phyloP scores from a whole-genome alignment of 2,329 filamentous ascomycete species.

The Diaporthe capsici region DNA sequence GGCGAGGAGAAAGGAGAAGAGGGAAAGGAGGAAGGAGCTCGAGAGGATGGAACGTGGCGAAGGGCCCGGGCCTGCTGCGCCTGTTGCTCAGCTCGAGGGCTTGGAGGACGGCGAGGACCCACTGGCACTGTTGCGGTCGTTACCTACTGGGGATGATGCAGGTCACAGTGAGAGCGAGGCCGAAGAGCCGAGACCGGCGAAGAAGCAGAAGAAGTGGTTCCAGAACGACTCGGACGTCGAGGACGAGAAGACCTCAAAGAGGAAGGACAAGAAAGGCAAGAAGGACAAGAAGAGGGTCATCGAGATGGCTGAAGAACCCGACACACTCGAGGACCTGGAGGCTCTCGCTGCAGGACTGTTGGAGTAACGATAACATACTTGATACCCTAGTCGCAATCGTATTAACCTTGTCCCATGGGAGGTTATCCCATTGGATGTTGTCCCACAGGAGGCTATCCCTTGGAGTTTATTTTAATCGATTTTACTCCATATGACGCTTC shows the following conservation, averaged over 20 bases:
- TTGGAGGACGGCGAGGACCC: slow-evolving; percentile 63
- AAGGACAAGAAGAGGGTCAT: slow-evolving; percentile 57
- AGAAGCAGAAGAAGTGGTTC: slow-evolving; percentile 83
- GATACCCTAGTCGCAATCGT: slow-evolving; percentile 19
- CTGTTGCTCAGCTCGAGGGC: slow-evolving; percentile 50
- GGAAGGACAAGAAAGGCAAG: slow-evolving; percentile 61
- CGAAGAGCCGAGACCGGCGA: slow-evolving; percentile 68
- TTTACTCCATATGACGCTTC: neutral
- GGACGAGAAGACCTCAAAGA: slow-evolving; percentile 58
- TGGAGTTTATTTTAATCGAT: neutral
- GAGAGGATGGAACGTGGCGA: slow-evolving; percentile 68
- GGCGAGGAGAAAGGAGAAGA: slow-evolving; percentile 83
- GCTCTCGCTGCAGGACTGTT: slow-evolving; percentile 81
- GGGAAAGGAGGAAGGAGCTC: slow-evolving; percentile 78
- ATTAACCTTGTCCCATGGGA: neutral
- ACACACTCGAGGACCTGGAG: slow-evolving; percentile 85
- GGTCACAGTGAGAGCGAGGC: slow-evolving; percentile 50
- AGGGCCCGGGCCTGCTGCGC: slow-evolving; percentile 47
- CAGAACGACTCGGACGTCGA: slow-evolving; percentile 74
- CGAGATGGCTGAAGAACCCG: slow-evolving; percentile 76
- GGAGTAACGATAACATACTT: slow-evolving; percentile 55
- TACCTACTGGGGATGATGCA: slow-evolving; percentile 58
- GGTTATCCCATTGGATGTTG: neutral
- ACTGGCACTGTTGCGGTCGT: slow-evolving; percentile 69
- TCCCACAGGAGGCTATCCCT: neutral